These are phyloP conservation scores for Penicillium robsamsonii DNA, from an alignment of 495 filamentous ascomycete genomes.

Conservation along the genomic window DNA sequence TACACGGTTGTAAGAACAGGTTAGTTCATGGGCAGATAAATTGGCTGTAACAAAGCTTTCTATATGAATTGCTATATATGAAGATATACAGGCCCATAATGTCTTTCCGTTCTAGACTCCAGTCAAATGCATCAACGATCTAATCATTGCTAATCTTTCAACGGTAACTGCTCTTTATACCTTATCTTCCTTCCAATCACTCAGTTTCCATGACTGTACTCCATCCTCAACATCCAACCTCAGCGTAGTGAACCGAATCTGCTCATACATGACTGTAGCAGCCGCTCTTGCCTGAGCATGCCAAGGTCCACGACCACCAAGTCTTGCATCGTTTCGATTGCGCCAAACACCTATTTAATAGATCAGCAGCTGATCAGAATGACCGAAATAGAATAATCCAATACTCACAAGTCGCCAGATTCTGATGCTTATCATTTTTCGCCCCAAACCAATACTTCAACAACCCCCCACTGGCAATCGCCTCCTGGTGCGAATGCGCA, in stretches of 20 bases:
- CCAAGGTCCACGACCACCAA: slow-evolving; percentile 62
- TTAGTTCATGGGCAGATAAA: no score
- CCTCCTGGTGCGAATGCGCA: slow-evolving; percentile 72
- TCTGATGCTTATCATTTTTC: slow-evolving; percentile 61
- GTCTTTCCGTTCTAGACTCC: not conserved
- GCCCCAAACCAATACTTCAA: slow-evolving; percentile 86
- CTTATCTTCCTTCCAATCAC: slow-evolving; percentile 48
- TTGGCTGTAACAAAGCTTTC: not conserved
- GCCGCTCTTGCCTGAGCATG: slow-evolving; percentile 43
- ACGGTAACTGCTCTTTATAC: not conserved
- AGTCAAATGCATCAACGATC: not conserved
- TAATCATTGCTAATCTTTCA: no score
- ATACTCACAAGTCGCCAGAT: slow-evolving; percentile 68
- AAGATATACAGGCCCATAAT: not conserved
- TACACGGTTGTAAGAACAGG: no score
- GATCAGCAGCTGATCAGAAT: slow-evolving; percentile 2
- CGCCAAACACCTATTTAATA: slow-evolving; percentile 59
- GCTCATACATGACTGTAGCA: slow-evolving; percentile 43
- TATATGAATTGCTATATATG: not conserved
- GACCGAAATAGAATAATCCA: not conserved
- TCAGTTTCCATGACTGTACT: slow-evolving; percentile 56
- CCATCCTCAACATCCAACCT: slow-evolving; percentile 58
- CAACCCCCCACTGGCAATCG: slow-evolving; percentile 73
- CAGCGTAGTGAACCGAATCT: slow-evolving; percentile 59
- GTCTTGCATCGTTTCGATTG: slow-evolving; percentile 63